Percentiles rank a stretch among this genome's conserved stretches.
phyloP scores from a whole-genome alignment of 495 filamentous ascomycete species.

The Sordaria brevicollis region DNA sequence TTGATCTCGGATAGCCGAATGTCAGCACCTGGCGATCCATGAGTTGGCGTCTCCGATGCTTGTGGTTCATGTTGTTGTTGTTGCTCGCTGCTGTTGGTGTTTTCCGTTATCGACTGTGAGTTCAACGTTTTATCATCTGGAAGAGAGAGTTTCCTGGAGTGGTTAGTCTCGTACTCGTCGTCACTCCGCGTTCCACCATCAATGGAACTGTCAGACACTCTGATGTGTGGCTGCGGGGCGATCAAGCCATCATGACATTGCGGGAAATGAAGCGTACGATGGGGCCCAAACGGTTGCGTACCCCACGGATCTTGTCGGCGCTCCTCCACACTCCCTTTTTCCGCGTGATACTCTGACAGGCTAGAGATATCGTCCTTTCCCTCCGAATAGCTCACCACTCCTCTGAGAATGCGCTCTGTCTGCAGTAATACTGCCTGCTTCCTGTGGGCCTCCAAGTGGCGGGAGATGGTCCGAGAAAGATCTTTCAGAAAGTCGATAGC shows the following conservation, averaged over 20 bases:
- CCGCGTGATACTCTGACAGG: slow-evolving; percentile 2
- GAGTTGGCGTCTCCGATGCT: neutral
- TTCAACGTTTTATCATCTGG: neutral
- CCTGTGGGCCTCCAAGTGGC: slow-evolving; percentile 49
- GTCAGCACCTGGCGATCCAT: neutral
- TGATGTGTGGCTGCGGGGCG: neutral
- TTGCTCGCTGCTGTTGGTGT: neutral
- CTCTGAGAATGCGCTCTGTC: slow-evolving; percentile 48
- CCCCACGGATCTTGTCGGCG: neutral
- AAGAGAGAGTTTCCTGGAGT: neutral
- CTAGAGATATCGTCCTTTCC: slow-evolving; percentile 23
- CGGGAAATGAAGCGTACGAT: neutral
- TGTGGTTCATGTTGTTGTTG: neutral
- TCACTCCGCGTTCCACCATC: neutral
- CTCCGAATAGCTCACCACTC: slow-evolving; percentile 56
- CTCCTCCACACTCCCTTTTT: slow-evolving; percentile 2
- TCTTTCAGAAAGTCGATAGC: slow-evolving; percentile 33
- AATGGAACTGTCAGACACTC: neutral
- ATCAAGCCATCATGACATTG: neutral
- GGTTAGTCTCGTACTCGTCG: neutral
- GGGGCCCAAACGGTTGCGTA: neutral
- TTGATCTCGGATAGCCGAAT: slow-evolving; percentile 4
- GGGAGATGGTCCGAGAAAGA: slow-evolving; percentile 49
- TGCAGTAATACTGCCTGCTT: slow-evolving; percentile 48
- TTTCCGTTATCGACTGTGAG: neutral